These are phyloP conservation scores for Buddleja alternifolia DNA, from an alignment of 257 asterid species.

Conservation along the genomic window DNA sequence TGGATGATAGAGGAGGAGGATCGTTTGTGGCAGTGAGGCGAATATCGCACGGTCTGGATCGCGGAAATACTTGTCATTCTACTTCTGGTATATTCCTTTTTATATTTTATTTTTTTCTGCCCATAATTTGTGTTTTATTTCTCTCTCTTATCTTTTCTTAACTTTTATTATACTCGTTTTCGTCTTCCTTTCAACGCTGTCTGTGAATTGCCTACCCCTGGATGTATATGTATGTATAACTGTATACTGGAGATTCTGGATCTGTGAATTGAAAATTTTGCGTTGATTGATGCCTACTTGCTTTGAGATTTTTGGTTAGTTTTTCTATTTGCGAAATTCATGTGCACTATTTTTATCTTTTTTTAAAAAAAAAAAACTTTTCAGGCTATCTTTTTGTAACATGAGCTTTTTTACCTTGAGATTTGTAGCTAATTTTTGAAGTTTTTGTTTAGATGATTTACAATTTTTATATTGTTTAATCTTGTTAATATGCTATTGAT, in stretches of 20 bases:
- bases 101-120: background rate
- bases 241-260: constrained; percentile 50
- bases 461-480: background rate
- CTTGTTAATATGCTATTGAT: background rate
- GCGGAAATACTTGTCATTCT: constrained; percentile 77
- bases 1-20: constrained; percentile 89
- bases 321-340: constrained; percentile 29
- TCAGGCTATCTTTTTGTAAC: background rate
- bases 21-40: constrained; percentile 92
- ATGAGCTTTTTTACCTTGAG: background rate
- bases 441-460: background rate
- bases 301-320: constrained; percentile 73
- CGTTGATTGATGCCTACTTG: constrained; percentile 67
- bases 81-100: constrained; percentile 60
- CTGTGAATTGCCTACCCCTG: constrained; percentile 23
- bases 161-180: constrained; percentile 24
- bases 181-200: constrained; percentile 22
- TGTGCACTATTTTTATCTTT: background rate
- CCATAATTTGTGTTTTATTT: background rate
- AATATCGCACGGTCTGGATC: constrained; percentile 80
- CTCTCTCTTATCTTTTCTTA: constrained; percentile 26
- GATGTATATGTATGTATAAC: constrained; percentile 9
- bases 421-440: background rate
- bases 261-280: constrained; percentile 58
- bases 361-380: too few relatives aligned